Evolutionary conservation across 768 basidiomycete genomes (phyloP), one percentile per base, ranked within the genome.

Genomic region (Suillus americanus): DNA sequence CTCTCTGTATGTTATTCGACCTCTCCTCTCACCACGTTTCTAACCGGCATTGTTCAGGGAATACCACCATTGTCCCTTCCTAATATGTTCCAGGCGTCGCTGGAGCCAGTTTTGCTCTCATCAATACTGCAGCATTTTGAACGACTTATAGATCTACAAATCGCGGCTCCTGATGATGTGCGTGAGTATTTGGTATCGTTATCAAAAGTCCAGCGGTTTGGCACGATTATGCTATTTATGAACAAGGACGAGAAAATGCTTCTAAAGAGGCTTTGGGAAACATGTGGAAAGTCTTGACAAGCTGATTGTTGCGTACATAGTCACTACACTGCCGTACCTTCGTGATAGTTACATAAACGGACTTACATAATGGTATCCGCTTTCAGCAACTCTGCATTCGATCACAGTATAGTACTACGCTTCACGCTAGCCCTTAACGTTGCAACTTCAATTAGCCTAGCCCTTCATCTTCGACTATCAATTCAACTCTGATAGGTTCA

Each of bases 101-200:
- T 94, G 38, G 92, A 94, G 51, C 84, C 92, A 0, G 69, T 80
- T 1, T 69, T 90, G 33, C 82, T 94, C 20, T 79, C 79, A 3
- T 84, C 85, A 1, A 79, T 93, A 25, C 72, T 93, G 30, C 76
- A 80, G 82, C 81, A 3, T 85, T 92, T 67, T 28, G 18, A 20
- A 59, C 73, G 71, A 9, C 69, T 70, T 74, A 13, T 73, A 81
- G 63, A 67, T 63, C 51, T 66, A 35, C 70, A 66, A 30, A 61
- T 43, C 18, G 57, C 57, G 3, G 20, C 63, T 53, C 33, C 62
- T 20, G 59, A 54, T 23, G 30, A 69, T 67, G 75, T 85, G 1
- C 73, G 74, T 40, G 77, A 77, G 43, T 90, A 89, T 70, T 75
- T 92, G 76, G 73, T 79, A 18, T 77, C 77, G n/a, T 78, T 93